Evolutionary conservation across 805 yeast species (phyloP).

Genomic region (Candida awuae): DNA sequence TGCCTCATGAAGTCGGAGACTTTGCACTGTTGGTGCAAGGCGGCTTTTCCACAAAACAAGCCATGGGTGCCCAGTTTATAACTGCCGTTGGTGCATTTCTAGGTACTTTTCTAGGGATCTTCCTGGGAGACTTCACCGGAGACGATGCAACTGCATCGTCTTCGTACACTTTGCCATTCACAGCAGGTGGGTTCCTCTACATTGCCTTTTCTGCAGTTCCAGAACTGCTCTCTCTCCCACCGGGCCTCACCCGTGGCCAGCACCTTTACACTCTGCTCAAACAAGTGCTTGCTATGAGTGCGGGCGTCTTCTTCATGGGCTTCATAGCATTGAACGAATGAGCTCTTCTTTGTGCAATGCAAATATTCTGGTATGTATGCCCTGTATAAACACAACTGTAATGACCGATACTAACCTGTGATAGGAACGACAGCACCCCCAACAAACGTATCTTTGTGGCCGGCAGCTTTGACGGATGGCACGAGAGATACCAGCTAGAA

Average conservation of each 20-base stretch:
- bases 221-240: constrained; percentile 45
- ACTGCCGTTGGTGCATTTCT: constrained; percentile 58
- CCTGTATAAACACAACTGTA: no score
- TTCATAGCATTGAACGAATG: constrained; percentile 39
- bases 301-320: constrained; percentile 56
- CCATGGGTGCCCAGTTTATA: constrained; percentile 57
- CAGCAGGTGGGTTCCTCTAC: constrained; percentile 71
- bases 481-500: not conserved
- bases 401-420: no score
- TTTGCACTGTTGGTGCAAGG: constrained; percentile 64
- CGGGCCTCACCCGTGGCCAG: constrained; percentile 28
- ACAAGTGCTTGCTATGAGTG: constrained; percentile 42
- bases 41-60: constrained; percentile 59
- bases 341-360: no score
- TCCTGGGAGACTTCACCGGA: constrained; percentile 4
- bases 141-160: not conserved
- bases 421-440: not conserved
- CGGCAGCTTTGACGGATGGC: not conserved
- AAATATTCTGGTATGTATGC: not conserved
- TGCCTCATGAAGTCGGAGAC: constrained; percentile 79
- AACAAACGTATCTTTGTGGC: not conserved
- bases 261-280: constrained; percentile 34
- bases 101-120: constrained; percentile 60
- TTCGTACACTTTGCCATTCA: constrained; percentile 49
- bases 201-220: constrained; percentile 75